A percentile compares a stretch with the other conserved stretches of the same genome.
phyloP scores from a whole-genome alignment of 305 asterid species.

The Coffea humblotiana region DNA sequence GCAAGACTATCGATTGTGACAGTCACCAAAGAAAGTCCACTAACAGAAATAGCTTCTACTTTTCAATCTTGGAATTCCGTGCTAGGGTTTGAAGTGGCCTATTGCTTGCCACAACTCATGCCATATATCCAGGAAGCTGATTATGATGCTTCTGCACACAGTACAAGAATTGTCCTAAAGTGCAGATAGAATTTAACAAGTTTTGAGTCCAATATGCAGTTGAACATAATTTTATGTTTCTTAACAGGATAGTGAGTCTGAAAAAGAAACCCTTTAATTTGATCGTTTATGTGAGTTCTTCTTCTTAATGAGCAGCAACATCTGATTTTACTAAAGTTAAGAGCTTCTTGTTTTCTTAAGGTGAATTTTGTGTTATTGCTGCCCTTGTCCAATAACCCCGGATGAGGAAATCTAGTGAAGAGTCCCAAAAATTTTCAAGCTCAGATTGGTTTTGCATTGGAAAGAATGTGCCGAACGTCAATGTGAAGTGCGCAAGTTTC shows the following conservation, averaged over 20 bases:
- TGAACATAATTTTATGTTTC: neutral
- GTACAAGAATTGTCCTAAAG: neutral
- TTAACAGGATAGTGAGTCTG: neutral
- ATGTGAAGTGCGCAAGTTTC: too few species aligned
- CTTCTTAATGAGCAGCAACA: neutral
- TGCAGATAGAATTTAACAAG: neutral
- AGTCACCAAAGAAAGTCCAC: conserved; percentile 32
- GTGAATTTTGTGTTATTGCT: neutral
- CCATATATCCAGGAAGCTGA: neutral
- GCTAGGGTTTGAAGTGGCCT: conserved; percentile 14
- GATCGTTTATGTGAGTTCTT: neutral
- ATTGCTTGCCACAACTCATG: neutral
- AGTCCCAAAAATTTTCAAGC: too few species aligned
- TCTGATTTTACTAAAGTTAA: neutral
- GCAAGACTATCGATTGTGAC: conserved; percentile 28
- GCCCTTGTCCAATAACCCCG: too few species aligned
- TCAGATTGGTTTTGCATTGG: too few species aligned
- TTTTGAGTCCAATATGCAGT: neutral
- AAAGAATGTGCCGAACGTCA: too few species aligned
- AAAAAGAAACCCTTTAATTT: neutral
- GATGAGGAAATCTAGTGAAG: too few species aligned
- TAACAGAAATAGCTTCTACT: conserved; percentile 31
- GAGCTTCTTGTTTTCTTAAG: neutral
- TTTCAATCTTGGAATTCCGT: conserved; percentile 16
- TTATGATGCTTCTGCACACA: neutral